A percentile compares a stretch with the other conserved stretches of the same genome.
phyloP scores from a whole-genome alignment of 2,329 filamentous ascomycete genomes.

The Fusarium anguioides region DNA sequence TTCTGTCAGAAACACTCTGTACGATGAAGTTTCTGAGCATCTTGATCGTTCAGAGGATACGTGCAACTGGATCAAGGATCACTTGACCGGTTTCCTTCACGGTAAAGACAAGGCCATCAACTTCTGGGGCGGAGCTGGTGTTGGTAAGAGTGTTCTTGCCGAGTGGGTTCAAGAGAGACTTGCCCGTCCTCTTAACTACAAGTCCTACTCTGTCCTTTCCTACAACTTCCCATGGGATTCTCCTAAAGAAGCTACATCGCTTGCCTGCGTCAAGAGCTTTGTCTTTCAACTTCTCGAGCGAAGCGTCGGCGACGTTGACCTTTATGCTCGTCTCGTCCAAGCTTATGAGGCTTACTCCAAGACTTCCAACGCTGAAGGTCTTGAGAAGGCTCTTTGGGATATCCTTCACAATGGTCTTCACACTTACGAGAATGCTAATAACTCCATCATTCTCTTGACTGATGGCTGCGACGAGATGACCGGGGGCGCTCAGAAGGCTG shows the following conservation, averaged over 20 bases:
- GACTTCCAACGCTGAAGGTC: slow-evolving; percentile 38
- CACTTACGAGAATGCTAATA: slow-evolving; percentile 45
- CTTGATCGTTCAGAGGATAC: slow-evolving; percentile 54
- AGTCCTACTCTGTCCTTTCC: slow-evolving; percentile 50
- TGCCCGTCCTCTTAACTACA: slow-evolving; percentile 51
- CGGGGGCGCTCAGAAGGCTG: slow-evolving; percentile 40
- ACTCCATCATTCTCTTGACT: slow-evolving; percentile 49
- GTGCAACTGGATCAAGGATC: slow-evolving; percentile 53
- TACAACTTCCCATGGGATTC: slow-evolving; percentile 53
- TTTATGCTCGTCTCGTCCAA: slow-evolving; percentile 49
- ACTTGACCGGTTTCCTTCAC: slow-evolving; percentile 51
- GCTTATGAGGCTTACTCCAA: slow-evolving; percentile 44
- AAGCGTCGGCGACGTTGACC: slow-evolving; percentile 51
- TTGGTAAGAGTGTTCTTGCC: slow-evolving; percentile 54
- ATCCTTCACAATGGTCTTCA: slow-evolving; percentile 49
- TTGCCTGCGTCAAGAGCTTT: slow-evolving; percentile 52
- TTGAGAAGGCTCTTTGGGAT: slow-evolving; percentile 50
- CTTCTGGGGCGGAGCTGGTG: slow-evolving; percentile 50
- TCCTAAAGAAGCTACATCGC: slow-evolving; percentile 45
- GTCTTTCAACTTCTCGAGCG: slow-evolving; percentile 54
- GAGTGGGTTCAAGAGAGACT: slow-evolving; percentile 55
- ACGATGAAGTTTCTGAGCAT: slow-evolving; percentile 52
- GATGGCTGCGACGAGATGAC: slow-evolving; percentile 53
- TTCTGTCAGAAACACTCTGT: slow-evolving; percentile 44
- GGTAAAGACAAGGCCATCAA: slow-evolving; percentile 50